Evolutionary conservation across 2,329 filamentous ascomycete genomes (phyloP).

Genomic region (Grosmannia serpens): DNA sequence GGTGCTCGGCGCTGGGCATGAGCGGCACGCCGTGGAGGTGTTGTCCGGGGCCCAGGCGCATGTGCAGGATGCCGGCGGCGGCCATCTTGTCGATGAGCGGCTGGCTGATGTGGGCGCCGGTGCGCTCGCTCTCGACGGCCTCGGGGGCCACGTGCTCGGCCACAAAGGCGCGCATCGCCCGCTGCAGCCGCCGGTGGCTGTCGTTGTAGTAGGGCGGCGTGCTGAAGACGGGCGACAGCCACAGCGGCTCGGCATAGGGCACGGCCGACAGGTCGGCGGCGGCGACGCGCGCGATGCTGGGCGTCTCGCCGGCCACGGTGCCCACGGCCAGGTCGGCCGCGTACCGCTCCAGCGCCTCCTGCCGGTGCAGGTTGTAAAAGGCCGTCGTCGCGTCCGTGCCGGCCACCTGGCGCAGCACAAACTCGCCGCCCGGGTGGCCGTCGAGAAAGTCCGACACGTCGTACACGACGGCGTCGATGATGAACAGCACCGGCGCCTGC

Average conservation of each 20-base stretch:
- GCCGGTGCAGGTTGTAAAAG: constrained; percentile 87
- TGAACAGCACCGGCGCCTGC: constrained; percentile 68
- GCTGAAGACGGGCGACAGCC: constrained; percentile 67
- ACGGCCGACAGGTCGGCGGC: constrained; percentile 64
- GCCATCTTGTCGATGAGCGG: constrained; percentile 70
- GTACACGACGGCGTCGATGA: constrained; percentile 81
- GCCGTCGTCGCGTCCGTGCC: constrained; percentile 70
- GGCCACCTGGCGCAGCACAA: constrained; percentile 69
- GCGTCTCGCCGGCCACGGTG: constrained; percentile 60
- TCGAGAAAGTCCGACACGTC: constrained; percentile 77
- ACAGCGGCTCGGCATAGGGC: constrained; percentile 76
- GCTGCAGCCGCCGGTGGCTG: constrained; percentile 56
- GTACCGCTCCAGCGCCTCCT: constrained; percentile 81
- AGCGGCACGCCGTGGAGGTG: constrained; percentile 63
- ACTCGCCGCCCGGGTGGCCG: constrained; percentile 71
- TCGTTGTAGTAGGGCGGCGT: constrained; percentile 66
- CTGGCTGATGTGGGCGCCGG: constrained; percentile 59
- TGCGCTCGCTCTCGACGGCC: constrained; percentile 63
- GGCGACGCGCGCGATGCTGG: constrained; percentile 58
- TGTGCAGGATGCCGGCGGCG: constrained; percentile 61
- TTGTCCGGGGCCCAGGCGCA: constrained; percentile 73
- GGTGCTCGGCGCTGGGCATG: constrained; percentile 22
- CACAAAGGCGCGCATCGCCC: constrained; percentile 60
- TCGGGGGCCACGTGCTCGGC: constrained; percentile 62
- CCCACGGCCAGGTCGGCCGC: constrained; percentile 60